phyloP scores from a whole-genome alignment of 148 eudicot species.

The Cornus florida region DNA sequence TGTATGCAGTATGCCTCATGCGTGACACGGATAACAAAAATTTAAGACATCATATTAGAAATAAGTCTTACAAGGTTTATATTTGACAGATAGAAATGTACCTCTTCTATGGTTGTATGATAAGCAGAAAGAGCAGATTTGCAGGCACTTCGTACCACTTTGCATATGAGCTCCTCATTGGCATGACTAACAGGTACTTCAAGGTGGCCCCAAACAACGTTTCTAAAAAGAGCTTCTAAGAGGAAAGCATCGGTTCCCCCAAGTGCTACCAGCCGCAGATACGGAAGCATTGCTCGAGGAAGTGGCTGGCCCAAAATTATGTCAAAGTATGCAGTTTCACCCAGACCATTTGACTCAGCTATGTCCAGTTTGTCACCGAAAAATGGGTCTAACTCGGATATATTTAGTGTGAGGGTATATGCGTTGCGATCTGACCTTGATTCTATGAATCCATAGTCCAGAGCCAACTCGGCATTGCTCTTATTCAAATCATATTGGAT shows the following conservation, averaged over 20 bases:
- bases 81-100: constrained; percentile 14
- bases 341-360: constrained; percentile 77
- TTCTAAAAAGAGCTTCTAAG: constrained; percentile 80
- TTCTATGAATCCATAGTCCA: constrained; percentile 92
- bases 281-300: constrained; percentile 71
- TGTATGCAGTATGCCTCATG: not conserved
- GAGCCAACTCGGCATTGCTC: constrained; percentile 90
- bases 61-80: not conserved
- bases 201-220: constrained; percentile 72
- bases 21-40: not conserved
- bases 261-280: constrained; percentile 79
- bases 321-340: constrained; percentile 82
- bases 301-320: constrained; percentile 66
- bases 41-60: not conserved
- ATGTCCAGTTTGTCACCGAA: constrained; percentile 90
- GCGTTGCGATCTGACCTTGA: constrained; percentile 59
- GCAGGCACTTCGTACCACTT: constrained; percentile 71
- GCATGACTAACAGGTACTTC: constrained; percentile 75
- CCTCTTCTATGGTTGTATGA: constrained; percentile 80
- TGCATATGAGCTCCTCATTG: constrained; percentile 86
- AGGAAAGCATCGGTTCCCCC: constrained; percentile 87
- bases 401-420: constrained; percentile 79
- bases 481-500: constrained; percentile 86
- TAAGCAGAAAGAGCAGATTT: constrained; percentile 75
- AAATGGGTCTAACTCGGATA: constrained; percentile 77